These are phyloP conservation scores for Blastobotrys peoriensis DNA, from an alignment of 805 yeast genomes.

Conservation along the genomic window DNA sequence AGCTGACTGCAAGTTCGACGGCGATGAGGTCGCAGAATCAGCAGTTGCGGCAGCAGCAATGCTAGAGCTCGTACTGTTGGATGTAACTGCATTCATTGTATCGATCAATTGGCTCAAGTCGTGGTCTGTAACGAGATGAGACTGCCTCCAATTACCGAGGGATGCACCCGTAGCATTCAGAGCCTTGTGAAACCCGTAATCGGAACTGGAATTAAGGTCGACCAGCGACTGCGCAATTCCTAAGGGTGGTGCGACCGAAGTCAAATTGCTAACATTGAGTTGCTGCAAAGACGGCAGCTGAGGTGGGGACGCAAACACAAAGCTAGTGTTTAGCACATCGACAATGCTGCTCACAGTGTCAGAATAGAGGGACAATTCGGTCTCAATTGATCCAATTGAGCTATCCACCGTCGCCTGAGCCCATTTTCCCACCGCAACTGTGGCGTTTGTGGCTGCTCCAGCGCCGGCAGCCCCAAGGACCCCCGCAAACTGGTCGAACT, in stretches of 20 bases:
- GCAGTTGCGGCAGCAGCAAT: background rate
- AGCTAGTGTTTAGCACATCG: background rate
- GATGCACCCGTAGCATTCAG: background rate
- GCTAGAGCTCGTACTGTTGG: background rate
- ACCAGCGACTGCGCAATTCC: background rate
- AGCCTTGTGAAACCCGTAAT: background rate
- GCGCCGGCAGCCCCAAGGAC: background rate
- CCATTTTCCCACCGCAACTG: background rate
- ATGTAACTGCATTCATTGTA: background rate
- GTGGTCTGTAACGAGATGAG: background rate
- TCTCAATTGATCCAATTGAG: background rate
- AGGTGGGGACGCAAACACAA: background rate
- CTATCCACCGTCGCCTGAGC: background rate
- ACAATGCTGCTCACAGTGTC: background rate
- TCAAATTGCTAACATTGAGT: background rate
- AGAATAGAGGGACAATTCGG: background rate
- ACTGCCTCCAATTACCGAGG: background rate
- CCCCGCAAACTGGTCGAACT: background rate
- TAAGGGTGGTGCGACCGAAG: background rate
- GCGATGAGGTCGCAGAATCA: background rate
- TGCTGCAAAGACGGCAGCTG: background rate
- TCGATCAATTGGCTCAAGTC: background rate
- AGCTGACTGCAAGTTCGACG: background rate
- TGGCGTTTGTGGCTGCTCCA: background rate
- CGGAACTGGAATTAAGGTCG: background rate